These are phyloP conservation scores for Hypoxylon fragiforme DNA, from an alignment of 495 filamentous ascomycete species.

Conservation along the genomic window DNA sequence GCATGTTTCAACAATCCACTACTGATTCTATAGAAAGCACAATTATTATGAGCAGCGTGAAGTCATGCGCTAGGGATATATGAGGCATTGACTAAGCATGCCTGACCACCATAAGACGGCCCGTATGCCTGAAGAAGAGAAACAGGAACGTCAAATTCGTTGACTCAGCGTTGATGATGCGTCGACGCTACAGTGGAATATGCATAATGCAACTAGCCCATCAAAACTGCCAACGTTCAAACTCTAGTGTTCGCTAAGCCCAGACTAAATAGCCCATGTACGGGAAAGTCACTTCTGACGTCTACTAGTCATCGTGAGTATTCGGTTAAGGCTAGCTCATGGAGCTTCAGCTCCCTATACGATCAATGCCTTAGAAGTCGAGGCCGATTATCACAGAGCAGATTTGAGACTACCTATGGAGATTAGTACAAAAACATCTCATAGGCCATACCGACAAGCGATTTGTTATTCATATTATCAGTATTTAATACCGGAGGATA, in stretches of 20 bases:
- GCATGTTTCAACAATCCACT: slow-evolving; percentile 71
- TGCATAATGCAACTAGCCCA: slow-evolving; percentile 16
- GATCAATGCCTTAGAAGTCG: slow-evolving; percentile 9
- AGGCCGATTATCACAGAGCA: no score
- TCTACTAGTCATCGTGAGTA: no score
- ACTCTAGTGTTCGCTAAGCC: slow-evolving; percentile 4
- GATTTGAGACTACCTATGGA: no score
- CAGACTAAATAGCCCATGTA: background rate
- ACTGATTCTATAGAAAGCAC: slow-evolving; percentile 68
- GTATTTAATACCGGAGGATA: no score
- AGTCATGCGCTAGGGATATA: slow-evolving; percentile 51
- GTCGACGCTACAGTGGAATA: slow-evolving; percentile 8
- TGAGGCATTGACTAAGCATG: slow-evolving; percentile 28
- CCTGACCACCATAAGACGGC: slow-evolving; percentile 38
- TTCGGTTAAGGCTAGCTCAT: no score
- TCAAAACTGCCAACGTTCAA: background rate
- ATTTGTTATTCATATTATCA: no score
- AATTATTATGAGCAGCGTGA: slow-evolving; percentile 68
- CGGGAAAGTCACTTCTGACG: background rate
- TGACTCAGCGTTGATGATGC: background rate
- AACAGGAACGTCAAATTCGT: slow-evolving; percentile 46
- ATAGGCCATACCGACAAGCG: no score
- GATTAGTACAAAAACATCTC: no score
- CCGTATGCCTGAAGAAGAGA: slow-evolving; percentile 55
- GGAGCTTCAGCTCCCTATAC: slow-evolving; percentile 20